Base-by-base conservation (phyloP, 2,329 filamentous ascomycete species). In the Exophiala sideris region DNA sequence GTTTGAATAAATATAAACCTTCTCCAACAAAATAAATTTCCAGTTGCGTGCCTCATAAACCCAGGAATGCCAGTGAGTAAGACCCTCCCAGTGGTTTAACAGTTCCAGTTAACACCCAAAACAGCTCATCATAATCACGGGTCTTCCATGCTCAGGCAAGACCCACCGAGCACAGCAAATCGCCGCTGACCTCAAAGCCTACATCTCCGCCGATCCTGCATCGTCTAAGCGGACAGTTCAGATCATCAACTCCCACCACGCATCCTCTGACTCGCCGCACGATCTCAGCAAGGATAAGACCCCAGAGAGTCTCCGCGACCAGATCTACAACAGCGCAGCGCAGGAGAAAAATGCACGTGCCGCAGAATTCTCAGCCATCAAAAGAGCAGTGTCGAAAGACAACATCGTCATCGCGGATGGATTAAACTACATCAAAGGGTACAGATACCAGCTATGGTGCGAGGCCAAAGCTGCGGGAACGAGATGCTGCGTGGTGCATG, bases 381-480 rank as follows among this genome's bases (percentile, higher is more conserved):
- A 85, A 68, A 75, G 83, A 33, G 70, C 75, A 18, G 69, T 86
- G 42, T 75, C 75, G 14, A 75, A 75, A 46, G 79, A 84, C 65
- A 79, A 76, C 45, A 78, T 86, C 53, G 81, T 86, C 40, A 79
- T 86, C 47, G 77, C 83, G 2, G 83, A 86, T 67, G 80, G 79
- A 32, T 75, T 84, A 71, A 85, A 86, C 66, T 86, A 86, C 67
- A 86, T 86, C 71, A 86, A 86, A 68, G 83, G 83, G 16, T 85
- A 81, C 68, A 75, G 83, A 36, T 86, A 86, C 64, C 83, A 86
- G 70, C 68, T 86, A 40, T 85, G 83, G 74, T 86, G 83, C 65
- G 83, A 86, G 67, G 81, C 82, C 24, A 86, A 86, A 68, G 82
- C 82, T 3, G 71, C 80, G 11, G 78, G 79, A 52, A 85, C 82